A percentile compares a stretch with the other conserved stretches of the same genome.
phyloP scores from a whole-genome alignment of 495 filamentous ascomycete species.

The Penicillium chermesinum region DNA sequence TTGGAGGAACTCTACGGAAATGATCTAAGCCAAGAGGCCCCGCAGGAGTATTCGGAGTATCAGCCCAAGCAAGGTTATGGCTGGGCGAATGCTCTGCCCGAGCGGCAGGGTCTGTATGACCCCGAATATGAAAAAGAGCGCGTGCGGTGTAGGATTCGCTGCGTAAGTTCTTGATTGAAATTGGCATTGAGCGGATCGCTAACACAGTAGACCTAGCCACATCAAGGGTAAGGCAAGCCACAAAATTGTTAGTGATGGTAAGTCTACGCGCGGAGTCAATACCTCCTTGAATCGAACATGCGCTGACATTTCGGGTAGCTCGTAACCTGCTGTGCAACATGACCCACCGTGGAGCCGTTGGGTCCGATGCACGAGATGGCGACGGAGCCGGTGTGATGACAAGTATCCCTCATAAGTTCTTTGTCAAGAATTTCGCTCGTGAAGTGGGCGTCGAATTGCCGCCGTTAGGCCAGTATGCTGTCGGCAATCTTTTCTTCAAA shows the following conservation, averaged over 20 bases:
- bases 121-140: slow-evolving; percentile 97
- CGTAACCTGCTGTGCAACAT: slow-evolving; percentile 97
- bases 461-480: slow-evolving; percentile 88
- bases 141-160: slow-evolving; percentile 98
- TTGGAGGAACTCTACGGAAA: slow-evolving; percentile 61
- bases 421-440: slow-evolving; percentile 94
- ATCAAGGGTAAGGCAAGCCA: slow-evolving; percentile 97
- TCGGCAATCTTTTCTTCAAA: slow-evolving; percentile 98
- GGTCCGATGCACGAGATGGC: slow-evolving; percentile 94
- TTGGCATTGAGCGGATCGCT: slow-evolving; percentile 7
- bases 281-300: background rate
- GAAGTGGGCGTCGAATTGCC: slow-evolving; percentile 84
- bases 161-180: slow-evolving; percentile 59
- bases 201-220: slow-evolving; percentile 54
- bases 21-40: slow-evolving; percentile 54
- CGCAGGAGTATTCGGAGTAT: slow-evolving; percentile 71
- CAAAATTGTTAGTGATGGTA: slow-evolving; percentile 99
- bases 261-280: slow-evolving; percentile 25
- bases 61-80: slow-evolving; percentile 81
- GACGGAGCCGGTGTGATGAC: slow-evolving; percentile 99
- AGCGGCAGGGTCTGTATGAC: slow-evolving; percentile 98
- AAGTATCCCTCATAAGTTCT: slow-evolving; percentile 97
- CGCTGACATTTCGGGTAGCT: slow-evolving; percentile 45
- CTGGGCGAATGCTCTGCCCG: slow-evolving; percentile 91
- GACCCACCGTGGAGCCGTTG: slow-evolving; percentile 98